Evolutionary conservation across 148 eudicot species (phyloP).

Genomic region (Silene uniflora): DNA sequence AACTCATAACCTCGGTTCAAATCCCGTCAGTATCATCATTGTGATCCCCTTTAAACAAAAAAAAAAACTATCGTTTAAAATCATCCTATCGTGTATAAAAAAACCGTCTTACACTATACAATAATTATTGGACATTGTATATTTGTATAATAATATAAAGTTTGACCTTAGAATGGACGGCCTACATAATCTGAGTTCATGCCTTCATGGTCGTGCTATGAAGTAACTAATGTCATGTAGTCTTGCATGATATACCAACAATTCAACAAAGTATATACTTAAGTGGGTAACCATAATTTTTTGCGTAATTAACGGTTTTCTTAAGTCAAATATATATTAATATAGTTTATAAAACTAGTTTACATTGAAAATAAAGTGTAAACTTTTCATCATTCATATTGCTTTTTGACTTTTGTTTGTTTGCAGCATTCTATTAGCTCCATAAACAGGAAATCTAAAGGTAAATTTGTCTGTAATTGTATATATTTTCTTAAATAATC

Average conservation of each 20-base stretch:
- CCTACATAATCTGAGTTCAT: neutral
- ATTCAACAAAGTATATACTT: neutral
- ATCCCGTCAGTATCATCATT: no score
- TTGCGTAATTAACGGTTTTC: conserved; percentile 25
- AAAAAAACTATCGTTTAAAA: no score
- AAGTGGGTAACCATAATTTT: conserved; percentile 26
- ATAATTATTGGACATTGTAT: neutral
- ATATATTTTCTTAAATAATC: no score
- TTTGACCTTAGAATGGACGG: conserved; percentile 18
- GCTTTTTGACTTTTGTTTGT: conserved; percentile 18
- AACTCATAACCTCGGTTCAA: no score
- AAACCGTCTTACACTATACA: no score
- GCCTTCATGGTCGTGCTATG: conserved; percentile 28
- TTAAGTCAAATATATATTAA: neutral
- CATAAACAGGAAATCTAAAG: no score
- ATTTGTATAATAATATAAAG: no score
- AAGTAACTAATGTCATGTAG: conserved; percentile 19
- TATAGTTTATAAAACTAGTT: conserved; percentile 1
- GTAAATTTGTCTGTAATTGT: no score
- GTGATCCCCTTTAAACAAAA: no score
- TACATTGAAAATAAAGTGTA: neutral
- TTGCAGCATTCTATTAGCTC: neutral
- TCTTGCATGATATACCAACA: neutral
- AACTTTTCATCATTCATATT: neutral
- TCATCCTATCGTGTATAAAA: no score